Conservation (phyloP, 176 grass and related monocot species). For the Zea luxurians region DNA sequence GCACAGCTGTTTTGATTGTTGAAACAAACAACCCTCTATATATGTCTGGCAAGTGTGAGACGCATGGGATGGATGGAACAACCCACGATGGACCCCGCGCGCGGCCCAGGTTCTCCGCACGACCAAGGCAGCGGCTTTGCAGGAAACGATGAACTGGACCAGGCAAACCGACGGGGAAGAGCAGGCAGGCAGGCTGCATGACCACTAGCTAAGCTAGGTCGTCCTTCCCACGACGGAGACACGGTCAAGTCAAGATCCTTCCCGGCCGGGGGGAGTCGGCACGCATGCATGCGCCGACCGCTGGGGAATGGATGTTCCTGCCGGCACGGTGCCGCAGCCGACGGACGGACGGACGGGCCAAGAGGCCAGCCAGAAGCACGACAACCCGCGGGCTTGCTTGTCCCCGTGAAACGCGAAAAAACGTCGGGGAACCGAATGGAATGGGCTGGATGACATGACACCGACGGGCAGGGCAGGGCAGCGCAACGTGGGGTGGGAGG, state of each 20-base stretch:
- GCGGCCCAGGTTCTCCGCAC: not conserved
- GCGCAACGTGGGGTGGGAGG: conserved; percentile 31
- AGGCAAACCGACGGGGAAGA: not conserved
- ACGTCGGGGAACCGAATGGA: not conserved
- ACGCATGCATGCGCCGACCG: not conserved
- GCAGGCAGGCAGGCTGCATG: not conserved
- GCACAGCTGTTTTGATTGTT: conserved; percentile 33
- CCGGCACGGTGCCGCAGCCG: conserved; percentile 14
- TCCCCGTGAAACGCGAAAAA: not conserved
- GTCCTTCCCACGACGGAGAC: not conserved
- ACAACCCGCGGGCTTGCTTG: not conserved
- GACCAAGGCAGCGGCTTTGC: too few relatives aligned
- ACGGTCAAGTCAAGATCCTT: not conserved
- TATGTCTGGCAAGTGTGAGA: not conserved
- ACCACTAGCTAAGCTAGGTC: not conserved
- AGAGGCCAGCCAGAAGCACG: not conserved
- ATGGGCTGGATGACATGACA: conserved; percentile 3
- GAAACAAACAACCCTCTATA: not conserved
- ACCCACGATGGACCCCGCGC: not conserved
- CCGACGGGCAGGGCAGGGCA: conserved; percentile 44
- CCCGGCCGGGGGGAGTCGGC: not conserved
- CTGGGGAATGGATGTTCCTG: not conserved
- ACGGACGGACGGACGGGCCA: not conserved
- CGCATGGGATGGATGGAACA: not conserved
- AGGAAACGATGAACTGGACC: not conserved